Percentiles rank a stretch among this genome's conserved stretches.
Conservation (phyloP, 2,329 filamentous ascomycete species). For the Sporothrix dimorphospora region DNA sequence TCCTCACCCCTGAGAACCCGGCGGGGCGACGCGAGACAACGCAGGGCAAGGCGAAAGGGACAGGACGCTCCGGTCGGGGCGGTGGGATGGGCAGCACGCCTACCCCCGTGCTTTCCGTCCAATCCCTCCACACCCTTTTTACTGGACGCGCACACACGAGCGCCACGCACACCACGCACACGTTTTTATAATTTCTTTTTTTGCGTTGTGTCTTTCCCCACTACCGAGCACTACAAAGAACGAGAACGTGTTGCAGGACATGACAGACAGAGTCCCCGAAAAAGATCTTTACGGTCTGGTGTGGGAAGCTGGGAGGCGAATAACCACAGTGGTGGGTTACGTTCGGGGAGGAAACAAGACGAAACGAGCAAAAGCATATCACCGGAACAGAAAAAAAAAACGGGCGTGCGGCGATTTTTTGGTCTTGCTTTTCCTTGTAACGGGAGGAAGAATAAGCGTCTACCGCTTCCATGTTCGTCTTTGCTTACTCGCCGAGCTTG, state of each 20-base stretch:
- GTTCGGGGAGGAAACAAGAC: slow-evolving; percentile 13
- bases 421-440: not conserved
- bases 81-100: not conserved
- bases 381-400: not conserved
- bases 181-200: not conserved
- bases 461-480: too few relatives aligned
- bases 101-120: not conserved
- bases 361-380: not conserved
- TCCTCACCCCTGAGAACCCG: not conserved
- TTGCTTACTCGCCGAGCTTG: not conserved
- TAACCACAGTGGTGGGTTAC: slow-evolving; percentile 4
- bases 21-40: not conserved
- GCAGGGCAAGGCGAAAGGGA: not conserved
- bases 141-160: not conserved
- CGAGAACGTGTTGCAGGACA: not conserved
- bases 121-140: not conserved
- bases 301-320: not conserved
- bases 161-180: not conserved
- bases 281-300: not conserved
- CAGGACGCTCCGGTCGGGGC: not conserved
- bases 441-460: not conserved
- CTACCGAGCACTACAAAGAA: not conserved
- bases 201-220: not conserved
- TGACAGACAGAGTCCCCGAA: not conserved
- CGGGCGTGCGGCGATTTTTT: not conserved